Base-by-base conservation (phyloP, 306 rosid species). In the Trichosanthes truncata region DNA sequence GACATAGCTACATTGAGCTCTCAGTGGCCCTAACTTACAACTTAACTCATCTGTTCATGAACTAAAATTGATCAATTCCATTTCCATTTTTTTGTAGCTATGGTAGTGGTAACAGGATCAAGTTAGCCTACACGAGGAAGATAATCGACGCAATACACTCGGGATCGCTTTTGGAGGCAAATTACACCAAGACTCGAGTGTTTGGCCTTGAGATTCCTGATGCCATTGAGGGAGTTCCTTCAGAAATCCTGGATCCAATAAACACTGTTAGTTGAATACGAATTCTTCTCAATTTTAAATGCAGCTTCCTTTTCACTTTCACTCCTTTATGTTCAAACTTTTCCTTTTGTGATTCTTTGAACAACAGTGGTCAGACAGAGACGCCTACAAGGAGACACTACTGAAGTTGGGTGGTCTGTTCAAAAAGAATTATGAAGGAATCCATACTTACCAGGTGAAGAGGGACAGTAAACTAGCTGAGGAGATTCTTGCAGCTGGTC, bases 91-190 rank as follows among this genome's bases (percentile, higher is more conserved):
- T 71, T 18, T 78, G 81, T 90, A 94, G 97, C 68, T 92, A 90
- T 79, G 98, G 98, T 20, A 33, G 81, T 6, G 97, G 97, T 6
- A 90, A 65, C 5, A 90, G 97, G 17, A 92, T 92, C 67, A 94
- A 94, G 81, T 82, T 94, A 77, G 82, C 89, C 10, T 90, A 90
- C 49, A 94, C 98, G 6, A 88, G 98, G 81, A 94, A 84, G 84
- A 94, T 94, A 35, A 94, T 94, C 23, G 97, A 94, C 78, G 96
- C 91, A 13, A 94, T 94, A 78, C 98, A 94, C 85, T 86, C 93
- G 0, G 97, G 94, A 21, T 74, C 83, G 41, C 98, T 94, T 77
- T 26, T 94, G 84, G 7, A 86, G 3, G 90, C 91, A 45, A 86
- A 61, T 20, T 92, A 89, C 83, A 78, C 72, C 20, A 92, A 89